Evolutionary conservation across 2,329 filamentous ascomycete species (phyloP).

Genomic region (Grosmannia clavigera): DNA sequence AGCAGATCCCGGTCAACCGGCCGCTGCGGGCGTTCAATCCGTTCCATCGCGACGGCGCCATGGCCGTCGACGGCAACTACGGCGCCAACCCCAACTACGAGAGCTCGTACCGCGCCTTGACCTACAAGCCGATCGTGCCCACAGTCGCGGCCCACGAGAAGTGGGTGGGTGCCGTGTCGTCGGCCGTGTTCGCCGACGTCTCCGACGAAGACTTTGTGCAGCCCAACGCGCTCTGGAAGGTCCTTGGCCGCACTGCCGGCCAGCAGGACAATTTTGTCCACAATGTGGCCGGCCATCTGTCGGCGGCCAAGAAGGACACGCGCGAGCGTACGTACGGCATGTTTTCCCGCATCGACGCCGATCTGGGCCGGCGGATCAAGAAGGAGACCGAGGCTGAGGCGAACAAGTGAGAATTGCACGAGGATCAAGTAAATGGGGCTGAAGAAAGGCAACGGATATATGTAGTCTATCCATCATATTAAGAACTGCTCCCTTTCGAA

Average conservation of each 20-base stretch:
- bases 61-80: constrained; percentile 56
- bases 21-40: constrained; percentile 47
- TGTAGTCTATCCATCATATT: too few relatives aligned
- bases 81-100: constrained; percentile 47
- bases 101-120: constrained; percentile 33
- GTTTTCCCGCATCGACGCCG: constrained; percentile 43
- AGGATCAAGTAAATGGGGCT: constrained; percentile 11
- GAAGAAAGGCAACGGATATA: neutral
- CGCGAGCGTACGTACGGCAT: constrained; percentile 47
- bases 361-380: constrained; percentile 39
- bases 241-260: constrained; percentile 33
- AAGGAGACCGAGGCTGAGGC: constrained; percentile 31
- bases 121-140: constrained; percentile 27
- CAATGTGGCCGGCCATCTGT: constrained; percentile 46
- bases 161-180: constrained; percentile 33
- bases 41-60: constrained; percentile 60
- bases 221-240: constrained; percentile 34
- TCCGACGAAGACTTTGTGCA: constrained; percentile 38
- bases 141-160: constrained; percentile 31
- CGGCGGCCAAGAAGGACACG: constrained; percentile 38
- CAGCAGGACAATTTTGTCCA: constrained; percentile 50
- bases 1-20: constrained; percentile 50
- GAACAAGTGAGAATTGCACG: constrained; percentile 14
- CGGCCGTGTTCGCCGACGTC: constrained; percentile 28
- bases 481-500: too few relatives aligned